Evolutionary conservation across 1,284 basidiomycete species (phyloP), one percentile per base, ranked within the genome.

Genomic region (Papiliotrema terrestris): DNA sequence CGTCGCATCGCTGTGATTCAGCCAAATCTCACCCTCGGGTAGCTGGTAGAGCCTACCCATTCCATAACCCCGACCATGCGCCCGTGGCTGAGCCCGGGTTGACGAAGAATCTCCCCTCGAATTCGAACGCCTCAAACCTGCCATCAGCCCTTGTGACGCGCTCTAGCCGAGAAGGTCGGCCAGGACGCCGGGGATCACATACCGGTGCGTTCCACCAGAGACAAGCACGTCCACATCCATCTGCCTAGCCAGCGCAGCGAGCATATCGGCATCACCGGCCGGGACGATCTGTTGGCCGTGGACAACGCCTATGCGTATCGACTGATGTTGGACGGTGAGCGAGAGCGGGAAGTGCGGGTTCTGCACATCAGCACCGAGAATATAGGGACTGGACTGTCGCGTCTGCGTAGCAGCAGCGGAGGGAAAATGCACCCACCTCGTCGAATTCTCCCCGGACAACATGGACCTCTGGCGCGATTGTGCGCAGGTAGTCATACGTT

Each of bases 181-280:
- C 29, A 6, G 5, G 6, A 11, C 11, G 9, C 6, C 6, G 23
- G 15, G 6, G 45, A 36, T 3, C 3, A 36, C 17, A 5, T 47
- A 93, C 92, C 84, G 85, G 76, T 98, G 94, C 1, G 95, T 98
- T 66, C 92, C 91, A 0, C 96, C 95, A 1, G 88, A 92, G 20
- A 98, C 78, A 23, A 98, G 80, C 1, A 98, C 91, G 67, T 99
- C 96, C 9, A 97, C 95, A 71, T 98, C 93, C 89, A 98, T 91
- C 74, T 95, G 91, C 35, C 92, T 79, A 11, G 95, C 93, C 46
- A 95, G 84, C 1, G 89, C 83, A 35, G 86, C 87, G 32, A 98
- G 82, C 25, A 91, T 87, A 71, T 94, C 92, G 3, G 91, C 80
- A 73, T 98, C 94, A 8, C 93, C 95, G 0, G 88, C 86, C 0